Base-by-base conservation (phyloP, 2,329 filamentous ascomycete genomes). In the Plenodomus tracheiphilus region DNA sequence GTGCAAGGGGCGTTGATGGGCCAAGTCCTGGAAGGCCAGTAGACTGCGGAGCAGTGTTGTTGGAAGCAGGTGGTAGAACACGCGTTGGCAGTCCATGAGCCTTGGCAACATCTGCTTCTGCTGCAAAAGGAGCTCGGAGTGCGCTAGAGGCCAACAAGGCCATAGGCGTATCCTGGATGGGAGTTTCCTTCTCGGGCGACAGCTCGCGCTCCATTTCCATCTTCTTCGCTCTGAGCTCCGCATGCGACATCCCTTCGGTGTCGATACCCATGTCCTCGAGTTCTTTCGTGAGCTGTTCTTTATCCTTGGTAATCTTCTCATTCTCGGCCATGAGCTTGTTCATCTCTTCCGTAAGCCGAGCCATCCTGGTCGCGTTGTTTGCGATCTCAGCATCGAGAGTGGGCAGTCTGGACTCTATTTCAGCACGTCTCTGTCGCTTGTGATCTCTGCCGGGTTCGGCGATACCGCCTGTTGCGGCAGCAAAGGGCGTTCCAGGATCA, bases 341-440 rank as follows among this genome's bases (percentile, higher is more conserved):
- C 43, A 81, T 76, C 51, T 82, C 77, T 22, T 70, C 69, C 10
- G 74, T 51, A 5, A 81, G 54, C 39, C 70, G 67, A 16, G 73
- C 72, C 53, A 74, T 58, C 36, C 62, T 75, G 54, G 56, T 76
- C 59, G 56, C 68, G 46, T 68, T 71, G 22, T 42, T 66, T 13
- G 66, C 68, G 11, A 81, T 69, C 49, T 78, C 77, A 20, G 73
- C 74, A 41, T 81, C 75, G 20, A 79, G 58, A 13, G 70, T 68
- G 35, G 78, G 75, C 39, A 80, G 64, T 10, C 73, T 75, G 18
- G 74, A 74, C 56, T 80, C 72, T n/a, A 81, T 76, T 35, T 80
- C 76, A 47, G 74, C 72, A 54, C 77, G 76, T 20, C 77, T 72
- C 18, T 74, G 60, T 41, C 54, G 51, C 35, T 58, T 59, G 5